phyloP scores from a whole-genome alignment of 495 filamentous ascomycete genomes.

The Penicillium daleae region DNA sequence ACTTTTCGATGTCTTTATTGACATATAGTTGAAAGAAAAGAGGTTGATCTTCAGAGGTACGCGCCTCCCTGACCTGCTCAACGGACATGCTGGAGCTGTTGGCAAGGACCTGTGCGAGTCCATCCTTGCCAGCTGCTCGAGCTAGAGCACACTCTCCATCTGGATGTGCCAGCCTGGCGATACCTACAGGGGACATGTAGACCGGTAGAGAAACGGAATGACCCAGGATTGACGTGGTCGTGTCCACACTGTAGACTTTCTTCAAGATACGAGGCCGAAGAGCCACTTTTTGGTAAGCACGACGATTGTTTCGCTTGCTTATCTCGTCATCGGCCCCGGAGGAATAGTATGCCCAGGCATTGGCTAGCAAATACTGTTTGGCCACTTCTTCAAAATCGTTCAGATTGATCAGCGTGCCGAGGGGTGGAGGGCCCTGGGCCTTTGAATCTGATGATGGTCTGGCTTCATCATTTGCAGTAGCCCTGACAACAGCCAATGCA shows the following conservation, averaged over 20 bases:
- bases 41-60: constrained; percentile 59
- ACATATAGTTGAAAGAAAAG: constrained; percentile 91
- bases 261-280: constrained; percentile 77
- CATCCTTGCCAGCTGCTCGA: constrained; percentile 68
- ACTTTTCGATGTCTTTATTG: constrained; percentile 78
- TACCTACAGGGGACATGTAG: constrained; percentile 77
- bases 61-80: constrained; percentile 72
- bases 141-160: constrained; percentile 80
- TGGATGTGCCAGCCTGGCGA: constrained; percentile 79
- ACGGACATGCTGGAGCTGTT: constrained; percentile 52
- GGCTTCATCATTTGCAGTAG: background rate
- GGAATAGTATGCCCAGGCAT: constrained; percentile 86
- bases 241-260: constrained; percentile 71
- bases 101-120: constrained; percentile 38
- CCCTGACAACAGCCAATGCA: background rate
- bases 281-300: constrained; percentile 78
- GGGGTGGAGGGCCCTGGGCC: constrained; percentile 45
- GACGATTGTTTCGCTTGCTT: constrained; percentile 79
- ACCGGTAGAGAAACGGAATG: constrained; percentile 69
- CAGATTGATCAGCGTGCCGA: constrained; percentile 62
- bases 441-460: background rate
- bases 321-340: constrained; percentile 88
- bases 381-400: constrained; percentile 69
- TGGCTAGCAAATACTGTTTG: constrained; percentile 52
- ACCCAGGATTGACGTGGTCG: constrained; percentile 75